phyloP scores from a whole-genome alignment of 1,284 basidiomycete species.

The Prillingera fragicola region DNA sequence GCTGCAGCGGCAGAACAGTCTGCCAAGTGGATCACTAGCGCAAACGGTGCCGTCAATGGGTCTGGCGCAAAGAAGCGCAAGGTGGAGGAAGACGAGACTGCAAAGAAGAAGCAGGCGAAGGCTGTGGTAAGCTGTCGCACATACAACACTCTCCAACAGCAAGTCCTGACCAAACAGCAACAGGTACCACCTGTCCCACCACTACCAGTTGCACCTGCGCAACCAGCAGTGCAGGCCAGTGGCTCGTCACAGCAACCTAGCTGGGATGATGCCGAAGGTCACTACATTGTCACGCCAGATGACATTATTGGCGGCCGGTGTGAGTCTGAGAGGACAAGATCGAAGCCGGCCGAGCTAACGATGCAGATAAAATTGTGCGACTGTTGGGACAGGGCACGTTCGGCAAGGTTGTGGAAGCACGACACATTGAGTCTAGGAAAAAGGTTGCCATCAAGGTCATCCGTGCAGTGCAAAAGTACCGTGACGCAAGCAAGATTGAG shows the following conservation, averaged over 20 bases:
- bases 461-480: constrained; percentile 90
- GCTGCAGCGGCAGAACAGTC: constrained; percentile 21
- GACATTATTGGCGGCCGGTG: constrained; percentile 78
- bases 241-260: constrained; percentile 36
- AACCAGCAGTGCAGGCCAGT: not conserved
- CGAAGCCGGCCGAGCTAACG: constrained; percentile 11
- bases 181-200: constrained; percentile 10
- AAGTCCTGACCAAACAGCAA: constrained; percentile 9
- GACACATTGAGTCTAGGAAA: constrained; percentile 65
- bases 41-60: constrained; percentile 8
- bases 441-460: constrained; percentile 99
- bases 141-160: no score
- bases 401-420: constrained; percentile 95
- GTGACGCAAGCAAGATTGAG: constrained; percentile 98
- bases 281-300: constrained; percentile 85
- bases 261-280: constrained; percentile 91
- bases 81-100: constrained; percentile 28
- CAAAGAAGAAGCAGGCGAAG: constrained; percentile 35
- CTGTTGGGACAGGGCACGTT: constrained; percentile 97
- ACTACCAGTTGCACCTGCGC: constrained; percentile 8
- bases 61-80: constrained; percentile 34
- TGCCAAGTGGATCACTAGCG: constrained; percentile 7
- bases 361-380: constrained; percentile 76
- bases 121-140: constrained; percentile 23
- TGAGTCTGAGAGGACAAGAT: constrained; percentile 54